Evolutionary conservation across 306 rosid species (phyloP), one percentile per base, ranked within the genome.

Genomic region (Albizia julibrissin): DNA sequence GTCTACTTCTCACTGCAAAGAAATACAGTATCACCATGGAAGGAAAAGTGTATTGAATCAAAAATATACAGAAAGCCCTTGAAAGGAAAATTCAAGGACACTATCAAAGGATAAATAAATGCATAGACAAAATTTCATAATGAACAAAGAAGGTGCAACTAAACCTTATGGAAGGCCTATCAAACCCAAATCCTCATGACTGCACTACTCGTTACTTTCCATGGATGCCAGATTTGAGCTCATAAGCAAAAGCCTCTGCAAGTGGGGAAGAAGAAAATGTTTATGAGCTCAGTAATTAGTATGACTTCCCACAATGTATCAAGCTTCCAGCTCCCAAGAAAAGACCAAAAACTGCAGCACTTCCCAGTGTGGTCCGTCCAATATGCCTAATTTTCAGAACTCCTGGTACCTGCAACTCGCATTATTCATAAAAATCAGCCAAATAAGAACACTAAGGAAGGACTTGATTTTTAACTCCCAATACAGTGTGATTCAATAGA

Each of bases 301-400:
- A 90, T 82, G 94, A 91, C 90, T 92, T 94, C 64, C 98, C 97
- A 90, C 95, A 94, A 80, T 92, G 98, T 84, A 94, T 89, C 86
- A 94, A 90, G 86, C 97, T 87, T 58, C 98, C 98, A 76, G 98
- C 98, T 72, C 94, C 93, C 84, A 94, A 86, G 89, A 94, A 94
- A 75, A 94, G 92, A 75, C 98, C 96, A 52, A 94, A 94, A 70
- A 91, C 83, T 29, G 92, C 96, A 47, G 97, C 97, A 87, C 94
- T 94, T 46, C 94, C 92, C 26, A 94, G 80, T 10, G 98, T 92
- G 33, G 92, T 89, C 83, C 89, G 93, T 80, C 98, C 97, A 72
- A 94, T 89, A 47, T 89, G 88, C 89, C 97, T 89, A 79, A 94
- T 91, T 89, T 94, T 94, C 87, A 91, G 37, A 16, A 94, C 69